Percentiles rank a stretch among this genome's conserved stretches.
phyloP scores from a whole-genome alignment of 139 green algal species.

The Tetraselmis striata region DNA sequence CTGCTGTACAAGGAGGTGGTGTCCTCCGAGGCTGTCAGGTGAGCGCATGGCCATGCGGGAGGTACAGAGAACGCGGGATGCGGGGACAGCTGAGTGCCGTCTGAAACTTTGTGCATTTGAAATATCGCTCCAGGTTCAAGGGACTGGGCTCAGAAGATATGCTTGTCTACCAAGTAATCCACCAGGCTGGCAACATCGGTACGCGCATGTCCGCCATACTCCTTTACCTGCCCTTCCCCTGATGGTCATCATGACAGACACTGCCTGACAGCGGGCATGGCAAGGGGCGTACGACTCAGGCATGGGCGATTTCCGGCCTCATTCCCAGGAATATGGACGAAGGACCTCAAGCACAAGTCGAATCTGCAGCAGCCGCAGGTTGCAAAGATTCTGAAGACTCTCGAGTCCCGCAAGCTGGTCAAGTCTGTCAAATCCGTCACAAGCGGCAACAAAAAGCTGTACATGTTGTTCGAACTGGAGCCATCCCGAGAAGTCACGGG shows the following conservation, averaged over 20 bases:
- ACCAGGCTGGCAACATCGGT: constrained; percentile 63
- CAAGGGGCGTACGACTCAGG: too few species aligned
- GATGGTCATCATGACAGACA: too few species aligned
- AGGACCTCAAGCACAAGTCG: constrained; percentile 78
- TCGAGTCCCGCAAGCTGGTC: constrained; percentile 78
- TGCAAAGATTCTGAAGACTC: constrained; percentile 83
- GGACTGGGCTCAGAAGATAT: constrained; percentile 75
- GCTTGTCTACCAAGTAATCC: constrained; percentile 84
- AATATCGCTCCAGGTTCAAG: constrained; percentile 47
- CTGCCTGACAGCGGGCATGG: too few species aligned
- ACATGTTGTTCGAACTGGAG: constrained; percentile 89
- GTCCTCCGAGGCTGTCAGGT: constrained; percentile 26
- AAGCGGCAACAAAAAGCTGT: constrained; percentile 79
- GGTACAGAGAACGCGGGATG: not conserved
- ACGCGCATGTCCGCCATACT: not conserved
- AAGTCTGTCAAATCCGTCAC: constrained; percentile 80
- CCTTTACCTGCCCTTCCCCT: not conserved
- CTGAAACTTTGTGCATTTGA: not conserved
- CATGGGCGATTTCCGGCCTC: not conserved
- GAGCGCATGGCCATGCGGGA: not conserved
- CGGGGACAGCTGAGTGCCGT: not conserved
- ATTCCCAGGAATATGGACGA: constrained; percentile 80
- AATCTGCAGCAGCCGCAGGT: constrained; percentile 83
- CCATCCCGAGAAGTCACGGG: constrained; percentile 87
- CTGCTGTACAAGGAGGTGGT: constrained; percentile 20